phyloP scores from a whole-genome alignment of 306 rosid species.

The Fagus crenata region DNA sequence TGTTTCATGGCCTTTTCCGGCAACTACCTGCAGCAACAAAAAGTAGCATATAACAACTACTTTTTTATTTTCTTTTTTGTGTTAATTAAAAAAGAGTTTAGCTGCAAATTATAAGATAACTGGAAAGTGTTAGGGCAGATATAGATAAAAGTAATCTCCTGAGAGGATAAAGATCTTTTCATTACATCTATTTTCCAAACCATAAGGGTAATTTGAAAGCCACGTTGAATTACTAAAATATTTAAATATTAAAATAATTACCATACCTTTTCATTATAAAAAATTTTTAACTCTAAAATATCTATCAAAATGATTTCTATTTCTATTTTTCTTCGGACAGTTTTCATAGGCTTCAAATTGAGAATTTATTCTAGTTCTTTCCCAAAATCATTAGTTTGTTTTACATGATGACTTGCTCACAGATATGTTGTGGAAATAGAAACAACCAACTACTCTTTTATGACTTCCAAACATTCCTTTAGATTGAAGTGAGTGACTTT shows the following conservation, averaged over 20 bases:
- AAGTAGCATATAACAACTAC: conserved; percentile 13
- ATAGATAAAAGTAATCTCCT: not conserved
- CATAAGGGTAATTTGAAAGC: not conserved
- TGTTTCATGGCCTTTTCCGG: conserved; percentile 93
- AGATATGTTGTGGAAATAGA: no score
- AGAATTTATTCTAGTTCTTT: no score
- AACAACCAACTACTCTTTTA: no score
- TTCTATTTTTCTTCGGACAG: no score
- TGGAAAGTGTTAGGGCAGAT: not conserved
- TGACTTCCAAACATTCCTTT: not conserved
- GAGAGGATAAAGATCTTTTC: not conserved
- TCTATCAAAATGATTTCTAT: no score
- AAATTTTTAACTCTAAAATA: not conserved
- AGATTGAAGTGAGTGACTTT: conserved; percentile 21
- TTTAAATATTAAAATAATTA: not conserved
- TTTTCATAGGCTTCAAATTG: no score
- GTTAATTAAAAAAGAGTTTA: not conserved
- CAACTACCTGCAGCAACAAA: conserved; percentile 65
- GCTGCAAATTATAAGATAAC: not conserved
- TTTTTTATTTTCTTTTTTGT: conserved; percentile 4
- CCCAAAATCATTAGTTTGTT: no score
- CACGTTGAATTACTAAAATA: not conserved
- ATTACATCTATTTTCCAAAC: not conserved
- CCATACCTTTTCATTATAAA: not conserved
- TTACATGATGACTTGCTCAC: no score